Evolutionary conservation across 441 rosid genomes (phyloP), one percentile per base, ranked within the genome.

Genomic region (Eutrema salsugineum): DNA sequence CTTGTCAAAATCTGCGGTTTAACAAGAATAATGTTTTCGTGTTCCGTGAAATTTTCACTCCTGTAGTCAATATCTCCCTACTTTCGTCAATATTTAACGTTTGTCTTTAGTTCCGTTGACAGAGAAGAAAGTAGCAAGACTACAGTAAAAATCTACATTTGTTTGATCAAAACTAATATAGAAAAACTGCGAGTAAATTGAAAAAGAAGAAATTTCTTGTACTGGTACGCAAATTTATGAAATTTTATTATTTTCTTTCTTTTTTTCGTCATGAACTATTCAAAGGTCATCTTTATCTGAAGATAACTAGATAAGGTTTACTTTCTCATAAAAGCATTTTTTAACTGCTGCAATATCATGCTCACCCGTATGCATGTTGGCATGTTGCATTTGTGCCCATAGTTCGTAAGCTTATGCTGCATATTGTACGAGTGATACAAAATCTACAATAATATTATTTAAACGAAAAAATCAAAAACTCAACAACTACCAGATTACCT

Each of bases 221-320:
- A 53, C 11, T 30, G 17, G 7, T 39, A 35, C 14, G 20, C 3
- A 54, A 67, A 17, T 32, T 47, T 38, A 33, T 58, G 32, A 38
- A 19, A 46, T 36, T 24, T 2, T 20, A 17, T 56, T 17, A 27
- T 30, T 1, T 6, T 16, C 5, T 9, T 10, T 17, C 8, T 5
- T 3, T 17, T 36, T 57, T 38, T 11, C 5, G 17, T 58, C 47
- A 35, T 14, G 43, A 20, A 38, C 49, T 15, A 36, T 38, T 48
- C 27, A 33, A 47, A 30, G 11, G 3, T 38, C 38, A 38, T 50
- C 59, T 44, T 42, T 68, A 59, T 70, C 32, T 53, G 19, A 53
- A 32, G 69, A 63, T n/a, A n/a, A n/a, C n/a, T n/a, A n/a, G n/a
- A n/a, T 62, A 71, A 61, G 68, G 75, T 61, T 70, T 50, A 61